These are phyloP conservation scores for Aspergillus kassunensis DNA, from an alignment of 495 filamentous ascomycete genomes.

Conservation along the genomic window DNA sequence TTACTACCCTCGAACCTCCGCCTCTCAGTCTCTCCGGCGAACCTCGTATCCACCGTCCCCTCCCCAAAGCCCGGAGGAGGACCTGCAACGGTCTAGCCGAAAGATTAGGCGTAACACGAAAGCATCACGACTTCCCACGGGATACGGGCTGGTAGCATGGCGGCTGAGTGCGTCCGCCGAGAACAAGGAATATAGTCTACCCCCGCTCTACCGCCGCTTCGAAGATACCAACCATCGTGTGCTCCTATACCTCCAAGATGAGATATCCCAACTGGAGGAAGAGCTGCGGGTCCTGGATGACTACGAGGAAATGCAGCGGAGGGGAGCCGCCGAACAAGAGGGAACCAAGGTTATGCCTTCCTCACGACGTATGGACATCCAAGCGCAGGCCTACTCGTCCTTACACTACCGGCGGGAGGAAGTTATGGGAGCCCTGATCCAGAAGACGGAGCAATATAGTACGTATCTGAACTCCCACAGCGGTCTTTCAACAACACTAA, in stretches of 20 bases:
- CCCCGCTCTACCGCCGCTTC: constrained; percentile 82
- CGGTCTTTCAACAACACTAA: too few species aligned
- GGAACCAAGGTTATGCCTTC: constrained; percentile 48
- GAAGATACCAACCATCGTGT: constrained; percentile 80
- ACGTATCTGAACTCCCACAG: too few species aligned
- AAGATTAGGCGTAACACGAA: constrained; percentile 26
- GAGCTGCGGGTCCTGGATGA: constrained; percentile 69
- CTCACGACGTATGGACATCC: constrained; percentile 59
- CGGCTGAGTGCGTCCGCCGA: constrained; percentile 47
- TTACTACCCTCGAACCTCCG: constrained; percentile 27
- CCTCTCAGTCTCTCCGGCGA: constrained; percentile 22
- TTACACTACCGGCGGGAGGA: constrained; percentile 69
- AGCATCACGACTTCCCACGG: constrained; percentile 36
- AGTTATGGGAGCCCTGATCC: constrained; percentile 63
- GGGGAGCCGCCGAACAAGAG: constrained; percentile 48
- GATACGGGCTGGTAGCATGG: constrained; percentile 64
- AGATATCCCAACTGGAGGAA: constrained; percentile 75
- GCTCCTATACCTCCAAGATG: constrained; percentile 81
- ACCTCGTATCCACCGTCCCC: constrained; percentile 34
- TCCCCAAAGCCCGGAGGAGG: constrained; percentile 36
- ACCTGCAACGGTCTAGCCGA: constrained; percentile 23
- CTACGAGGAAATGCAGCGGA: constrained; percentile 62
- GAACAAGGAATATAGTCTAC: constrained; percentile 38
- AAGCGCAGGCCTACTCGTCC: constrained; percentile 60
- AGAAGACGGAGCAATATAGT: constrained; percentile 85